Conservation (phyloP, 2,329 filamentous ascomycete species). For the Pleomassaria siparia region DNA sequence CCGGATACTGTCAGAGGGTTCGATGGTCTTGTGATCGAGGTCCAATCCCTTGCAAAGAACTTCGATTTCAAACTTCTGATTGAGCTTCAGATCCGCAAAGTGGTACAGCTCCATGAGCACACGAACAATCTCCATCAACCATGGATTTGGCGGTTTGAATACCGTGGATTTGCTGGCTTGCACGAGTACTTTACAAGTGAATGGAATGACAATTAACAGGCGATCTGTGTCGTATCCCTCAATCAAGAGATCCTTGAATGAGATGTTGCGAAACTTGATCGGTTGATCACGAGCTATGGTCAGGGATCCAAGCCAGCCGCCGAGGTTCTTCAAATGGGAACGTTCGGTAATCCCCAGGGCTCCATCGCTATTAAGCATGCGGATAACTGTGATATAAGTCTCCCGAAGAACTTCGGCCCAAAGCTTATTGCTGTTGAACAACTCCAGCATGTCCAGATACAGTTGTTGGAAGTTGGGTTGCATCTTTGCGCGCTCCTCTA, state of each 20-base stretch:
- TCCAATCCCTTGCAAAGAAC: constrained; percentile 91
- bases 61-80: constrained; percentile 98
- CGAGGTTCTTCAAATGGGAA: constrained; percentile 88
- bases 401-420: constrained; percentile 91
- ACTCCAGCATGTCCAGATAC: constrained; percentile 84
- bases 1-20: constrained; percentile 82
- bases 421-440: constrained; percentile 75
- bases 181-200: constrained; percentile 92
- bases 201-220: constrained; percentile 89
- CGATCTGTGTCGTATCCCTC: constrained; percentile 93
- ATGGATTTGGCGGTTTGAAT: constrained; percentile 93
- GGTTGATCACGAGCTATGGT: constrained; percentile 93
- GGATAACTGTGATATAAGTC: constrained; percentile 83
- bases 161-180: constrained; percentile 84
- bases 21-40: constrained; percentile 89
- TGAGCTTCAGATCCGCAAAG: constrained; percentile 88
- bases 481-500: constrained; percentile 94
- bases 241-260: constrained; percentile 91
- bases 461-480: constrained; percentile 95
- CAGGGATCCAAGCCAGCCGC: constrained; percentile 87
- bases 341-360: constrained; percentile 86
- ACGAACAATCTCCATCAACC: constrained; percentile 94
- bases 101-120: constrained; percentile 93
- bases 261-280: constrained; percentile 94
- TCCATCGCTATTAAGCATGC: constrained; percentile 85